Conservation (phyloP, 768 basidiomycete species). For the Floccularia luteovirens region DNA sequence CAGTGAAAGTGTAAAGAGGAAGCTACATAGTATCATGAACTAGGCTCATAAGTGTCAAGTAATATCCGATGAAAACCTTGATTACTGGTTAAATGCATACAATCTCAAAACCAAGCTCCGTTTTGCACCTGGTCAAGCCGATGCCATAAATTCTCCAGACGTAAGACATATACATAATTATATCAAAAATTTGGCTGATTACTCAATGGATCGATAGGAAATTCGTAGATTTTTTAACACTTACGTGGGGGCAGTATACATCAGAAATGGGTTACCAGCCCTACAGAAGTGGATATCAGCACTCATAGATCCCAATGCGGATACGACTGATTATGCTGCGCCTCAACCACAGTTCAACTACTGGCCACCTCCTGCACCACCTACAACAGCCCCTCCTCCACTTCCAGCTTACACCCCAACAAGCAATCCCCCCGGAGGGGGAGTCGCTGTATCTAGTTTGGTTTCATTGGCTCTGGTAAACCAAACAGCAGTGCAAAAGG, state of each 20-base stretch:
- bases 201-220: slow-evolving; percentile 32
- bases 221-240: slow-evolving; percentile 46
- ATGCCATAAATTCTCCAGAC: slow-evolving; percentile 25
- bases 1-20: not conserved
- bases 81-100: slow-evolving; percentile 44
- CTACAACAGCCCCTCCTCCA: slow-evolving; percentile 11
- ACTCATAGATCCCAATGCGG: slow-evolving; percentile 41
- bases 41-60: slow-evolving; percentile 19
- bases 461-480: slow-evolving; percentile 42
- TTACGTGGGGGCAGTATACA: slow-evolving; percentile 61
- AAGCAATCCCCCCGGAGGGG: slow-evolving; percentile 6
- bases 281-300: slow-evolving; percentile 54
- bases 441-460: slow-evolving; percentile 9
- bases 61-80: slow-evolving; percentile 31
- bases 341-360: slow-evolving; percentile 1
- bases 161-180: slow-evolving; percentile 4
- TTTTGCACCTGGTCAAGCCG: slow-evolving; percentile 27
- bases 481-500: slow-evolving; percentile 43
- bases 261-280: slow-evolving; percentile 39
- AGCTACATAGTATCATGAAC: slow-evolving; percentile 1
- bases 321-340: slow-evolving; percentile 6
- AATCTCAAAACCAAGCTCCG: slow-evolving; percentile 47
- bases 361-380: slow-evolving; percentile 12
- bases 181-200: not conserved
- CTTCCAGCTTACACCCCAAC: slow-evolving; percentile 25